Conservation (phyloP, 257 asterid genomes). For the Solanum piurae region DNA sequence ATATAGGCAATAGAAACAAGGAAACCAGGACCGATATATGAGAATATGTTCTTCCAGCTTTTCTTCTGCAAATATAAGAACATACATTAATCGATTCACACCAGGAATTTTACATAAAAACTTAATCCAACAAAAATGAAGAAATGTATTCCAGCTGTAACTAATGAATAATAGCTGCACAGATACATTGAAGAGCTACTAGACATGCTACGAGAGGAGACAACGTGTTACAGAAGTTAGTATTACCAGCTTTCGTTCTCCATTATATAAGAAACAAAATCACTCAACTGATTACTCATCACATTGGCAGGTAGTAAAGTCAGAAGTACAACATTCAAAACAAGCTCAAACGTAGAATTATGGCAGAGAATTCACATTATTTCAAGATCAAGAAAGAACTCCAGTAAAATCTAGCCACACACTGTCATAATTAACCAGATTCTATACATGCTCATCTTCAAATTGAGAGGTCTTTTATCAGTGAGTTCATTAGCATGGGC, state of each 20-base stretch:
- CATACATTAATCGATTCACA: neutral
- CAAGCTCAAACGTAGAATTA: neutral
- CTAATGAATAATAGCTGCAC: neutral
- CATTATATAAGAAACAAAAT: neutral
- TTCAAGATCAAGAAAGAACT: neutral
- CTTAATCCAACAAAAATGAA: neutral
- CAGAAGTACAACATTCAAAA: neutral
- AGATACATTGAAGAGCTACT: neutral
- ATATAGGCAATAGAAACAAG: conserved; percentile 97
- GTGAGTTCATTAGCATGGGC: neutral
- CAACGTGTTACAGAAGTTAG: neutral
- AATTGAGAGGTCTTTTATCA: neutral
- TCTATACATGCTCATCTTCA: neutral
- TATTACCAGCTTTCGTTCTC: neutral
- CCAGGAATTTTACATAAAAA: neutral
- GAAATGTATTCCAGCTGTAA: neutral
- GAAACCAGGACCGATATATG: conserved; percentile 93
- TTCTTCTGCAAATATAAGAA: conserved; percentile 34
- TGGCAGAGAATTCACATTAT: neutral
- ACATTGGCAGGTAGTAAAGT: neutral
- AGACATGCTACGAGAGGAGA: neutral
- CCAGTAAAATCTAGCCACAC: neutral
- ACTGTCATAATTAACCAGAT: neutral
- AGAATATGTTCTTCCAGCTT: conserved; percentile 86
- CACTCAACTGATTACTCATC: neutral